phyloP scores from a whole-genome alignment of 441 rosid species.

The Theobroma grandiflorum region DNA sequence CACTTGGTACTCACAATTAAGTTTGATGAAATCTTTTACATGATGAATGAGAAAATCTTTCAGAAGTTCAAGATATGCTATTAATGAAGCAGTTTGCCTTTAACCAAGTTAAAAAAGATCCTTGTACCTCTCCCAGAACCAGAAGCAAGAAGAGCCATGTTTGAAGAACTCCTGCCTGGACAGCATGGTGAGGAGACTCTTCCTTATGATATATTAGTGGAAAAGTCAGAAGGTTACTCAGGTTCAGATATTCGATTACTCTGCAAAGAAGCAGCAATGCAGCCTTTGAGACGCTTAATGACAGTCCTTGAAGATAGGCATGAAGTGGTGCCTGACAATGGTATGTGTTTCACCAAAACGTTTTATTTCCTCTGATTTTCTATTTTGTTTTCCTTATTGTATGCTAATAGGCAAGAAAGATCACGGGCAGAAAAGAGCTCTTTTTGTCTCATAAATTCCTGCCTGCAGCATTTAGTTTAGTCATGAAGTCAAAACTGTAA shows the following conservation, averaged over 20 bases:
- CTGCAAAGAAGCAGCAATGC: conserved; percentile 98
- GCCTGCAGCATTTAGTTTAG: neutral
- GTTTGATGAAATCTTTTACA: neutral
- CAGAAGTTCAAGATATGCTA: conserved; percentile 11
- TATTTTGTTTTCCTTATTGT: no score
- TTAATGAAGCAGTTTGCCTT: conserved; percentile 29
- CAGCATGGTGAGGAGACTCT: conserved; percentile 59
- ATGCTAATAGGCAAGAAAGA: neutral
- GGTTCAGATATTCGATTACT: conserved; percentile 92
- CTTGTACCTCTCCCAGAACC: conserved; percentile 62
- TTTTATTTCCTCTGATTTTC: neutral
- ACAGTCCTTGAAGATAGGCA: conserved; percentile 59
- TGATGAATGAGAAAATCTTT: conserved; percentile 8
- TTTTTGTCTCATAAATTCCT: neutral
- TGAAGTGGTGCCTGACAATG: conserved; percentile 76
- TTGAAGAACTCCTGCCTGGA: conserved; percentile 68
- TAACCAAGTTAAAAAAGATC: conserved; percentile 57
- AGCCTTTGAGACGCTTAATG: conserved; percentile 87
- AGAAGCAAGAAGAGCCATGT: conserved; percentile 66
- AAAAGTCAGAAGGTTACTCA: conserved; percentile 79
- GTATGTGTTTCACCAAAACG: conserved; percentile 46
- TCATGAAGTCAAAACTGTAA: neutral
- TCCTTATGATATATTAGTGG: conserved; percentile 79
- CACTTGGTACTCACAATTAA: neutral
- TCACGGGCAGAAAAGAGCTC: neutral